phyloP scores from a whole-genome alignment of 208 protist species.

The Vickermania ingenoplastis region DNA sequence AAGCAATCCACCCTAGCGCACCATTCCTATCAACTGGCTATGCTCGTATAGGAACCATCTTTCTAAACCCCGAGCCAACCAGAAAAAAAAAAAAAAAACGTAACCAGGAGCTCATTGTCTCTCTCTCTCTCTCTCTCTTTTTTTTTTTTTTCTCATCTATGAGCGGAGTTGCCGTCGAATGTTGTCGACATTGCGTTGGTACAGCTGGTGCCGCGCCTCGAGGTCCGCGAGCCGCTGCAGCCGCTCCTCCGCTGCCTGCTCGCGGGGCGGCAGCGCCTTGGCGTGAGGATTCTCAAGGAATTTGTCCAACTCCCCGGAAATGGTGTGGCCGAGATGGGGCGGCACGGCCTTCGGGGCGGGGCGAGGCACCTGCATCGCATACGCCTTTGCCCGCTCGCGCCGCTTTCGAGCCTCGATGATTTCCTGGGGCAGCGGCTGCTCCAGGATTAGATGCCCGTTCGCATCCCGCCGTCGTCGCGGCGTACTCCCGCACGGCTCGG shows the following conservation, averaged over 20 bases:
- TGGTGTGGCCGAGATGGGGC: neutral
- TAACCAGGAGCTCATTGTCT: no score
- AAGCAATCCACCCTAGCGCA: no score
- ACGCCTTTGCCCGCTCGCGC: constrained; percentile 40
- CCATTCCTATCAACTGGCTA: no score
- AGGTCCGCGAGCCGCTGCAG: constrained; percentile 36
- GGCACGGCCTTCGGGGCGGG: neutral
- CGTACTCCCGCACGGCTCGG: neutral
- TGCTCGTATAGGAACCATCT: no score
- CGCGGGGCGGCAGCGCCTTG: constrained; percentile 1
- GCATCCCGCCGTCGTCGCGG: neutral
- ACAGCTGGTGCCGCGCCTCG: constrained; percentile 39
- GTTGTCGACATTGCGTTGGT: constrained; percentile 29
- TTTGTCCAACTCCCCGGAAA: neutral
- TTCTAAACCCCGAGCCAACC: no score
- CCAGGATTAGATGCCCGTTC: constrained; percentile 8
- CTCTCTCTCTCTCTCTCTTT: no score
- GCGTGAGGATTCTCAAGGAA: neutral
- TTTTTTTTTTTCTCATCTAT: no score
- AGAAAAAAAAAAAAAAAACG: no score
- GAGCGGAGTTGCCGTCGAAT: constrained; percentile 40
- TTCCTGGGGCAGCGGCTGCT: constrained; percentile 21
- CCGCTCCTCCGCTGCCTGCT: constrained; percentile 14
- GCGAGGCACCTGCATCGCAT: constrained; percentile 25
- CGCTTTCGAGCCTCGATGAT: constrained; percentile 34